These are phyloP conservation scores for Solanum pinnatisectum DNA, from an alignment of 257 asterid genomes.

Conservation along the genomic window DNA sequence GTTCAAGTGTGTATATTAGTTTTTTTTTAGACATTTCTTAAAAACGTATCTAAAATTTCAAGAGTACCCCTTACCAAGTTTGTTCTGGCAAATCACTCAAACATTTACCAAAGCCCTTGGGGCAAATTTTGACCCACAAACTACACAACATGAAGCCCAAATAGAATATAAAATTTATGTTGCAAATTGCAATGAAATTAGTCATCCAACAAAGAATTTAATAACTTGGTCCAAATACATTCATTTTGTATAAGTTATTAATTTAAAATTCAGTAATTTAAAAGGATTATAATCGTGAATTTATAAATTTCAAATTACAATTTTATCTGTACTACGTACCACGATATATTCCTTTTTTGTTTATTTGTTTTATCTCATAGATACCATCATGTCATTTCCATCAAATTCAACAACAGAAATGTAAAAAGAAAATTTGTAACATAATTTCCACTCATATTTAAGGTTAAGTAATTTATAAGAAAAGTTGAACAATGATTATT, in stretches of 20 bases:
- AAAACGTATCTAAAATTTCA: neutral
- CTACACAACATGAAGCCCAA: neutral
- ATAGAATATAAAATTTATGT: neutral
- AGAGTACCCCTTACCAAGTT: neutral
- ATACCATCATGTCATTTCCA: neutral
- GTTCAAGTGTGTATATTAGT: neutral
- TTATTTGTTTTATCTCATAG: neutral
- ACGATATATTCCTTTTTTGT: neutral
- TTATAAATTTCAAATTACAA: neutral
- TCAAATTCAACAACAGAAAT: neutral
- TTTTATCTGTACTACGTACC: fast-evolving
- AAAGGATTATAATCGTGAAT: neutral
- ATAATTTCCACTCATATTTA: neutral
- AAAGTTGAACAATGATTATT: neutral
- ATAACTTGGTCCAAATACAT: neutral
- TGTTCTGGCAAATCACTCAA: neutral
- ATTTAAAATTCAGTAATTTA: neutral
- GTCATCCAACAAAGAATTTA: neutral
- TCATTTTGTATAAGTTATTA: neutral
- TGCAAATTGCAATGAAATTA: neutral
- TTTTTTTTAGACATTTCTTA: neutral
- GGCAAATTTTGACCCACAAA: neutral
- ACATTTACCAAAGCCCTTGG: neutral
- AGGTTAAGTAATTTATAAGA: neutral
- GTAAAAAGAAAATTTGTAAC: neutral